Evolutionary conservation across 2,329 filamentous ascomycete species (phyloP).

Genomic region (Rhexocercosporidium sp.): DNA sequence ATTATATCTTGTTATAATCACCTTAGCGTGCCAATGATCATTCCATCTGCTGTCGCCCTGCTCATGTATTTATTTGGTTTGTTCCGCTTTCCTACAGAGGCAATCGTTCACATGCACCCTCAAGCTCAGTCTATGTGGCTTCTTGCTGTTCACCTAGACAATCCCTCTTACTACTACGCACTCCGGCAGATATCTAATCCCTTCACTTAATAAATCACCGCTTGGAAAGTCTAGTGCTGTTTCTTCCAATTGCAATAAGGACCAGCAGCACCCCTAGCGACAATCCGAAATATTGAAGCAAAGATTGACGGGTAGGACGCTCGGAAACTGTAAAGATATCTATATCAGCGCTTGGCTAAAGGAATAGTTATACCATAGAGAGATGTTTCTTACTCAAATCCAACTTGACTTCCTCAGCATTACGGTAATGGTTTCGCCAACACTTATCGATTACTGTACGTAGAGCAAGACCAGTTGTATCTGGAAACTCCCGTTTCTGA

Average conservation of each 20-base stretch:
- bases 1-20: too few species aligned
- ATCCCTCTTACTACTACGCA: too few species aligned
- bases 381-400: not conserved
- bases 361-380: not conserved
- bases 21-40: too few species aligned
- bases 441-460: not conserved
- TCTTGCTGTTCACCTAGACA: too few species aligned
- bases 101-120: too few species aligned
- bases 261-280: not conserved
- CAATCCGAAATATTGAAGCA: not conserved
- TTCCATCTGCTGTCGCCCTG: too few species aligned
- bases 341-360: not conserved
- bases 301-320: not conserved
- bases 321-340: not conserved
- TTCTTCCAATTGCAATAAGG: not conserved
- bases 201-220: not conserved
- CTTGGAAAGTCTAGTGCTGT: too few species aligned
- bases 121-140: too few species aligned
- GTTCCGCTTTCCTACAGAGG: too few species aligned
- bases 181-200: not conserved
- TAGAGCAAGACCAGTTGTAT: not conserved
- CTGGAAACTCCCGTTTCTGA: conserved; percentile 3
- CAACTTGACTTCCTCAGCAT: not conserved
- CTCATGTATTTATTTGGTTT: too few species aligned
- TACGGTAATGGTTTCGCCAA: not conserved